Percentiles rank a stretch among this genome's conserved stretches.
Evolutionary conservation across 768 basidiomycete genomes (phyloP).

Genomic region (Trametes meyenii): DNA sequence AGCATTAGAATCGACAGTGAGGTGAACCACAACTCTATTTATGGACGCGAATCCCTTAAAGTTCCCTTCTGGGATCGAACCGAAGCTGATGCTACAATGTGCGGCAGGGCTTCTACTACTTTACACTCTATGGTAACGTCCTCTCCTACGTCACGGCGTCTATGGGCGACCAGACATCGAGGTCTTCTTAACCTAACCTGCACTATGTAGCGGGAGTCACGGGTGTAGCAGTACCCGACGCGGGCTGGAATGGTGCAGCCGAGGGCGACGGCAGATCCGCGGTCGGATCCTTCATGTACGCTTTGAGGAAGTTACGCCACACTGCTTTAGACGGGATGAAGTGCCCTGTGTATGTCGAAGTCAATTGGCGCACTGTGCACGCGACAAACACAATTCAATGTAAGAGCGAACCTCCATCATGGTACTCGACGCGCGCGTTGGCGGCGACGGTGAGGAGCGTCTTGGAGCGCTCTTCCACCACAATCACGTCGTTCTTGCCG

Average conservation of each 20-base stretch:
- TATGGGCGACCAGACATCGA: not conserved
- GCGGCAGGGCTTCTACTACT: no score
- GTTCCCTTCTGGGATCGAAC: no score
- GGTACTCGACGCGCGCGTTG: constrained; percentile 68
- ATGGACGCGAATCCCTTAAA: no score
- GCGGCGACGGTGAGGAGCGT: constrained; percentile 55
- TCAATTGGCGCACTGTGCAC: not conserved
- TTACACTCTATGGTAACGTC: no score
- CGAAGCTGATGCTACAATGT: no score
- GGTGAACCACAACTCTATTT: not conserved
- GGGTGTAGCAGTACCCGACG: constrained; percentile 55
- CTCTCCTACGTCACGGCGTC: no score
- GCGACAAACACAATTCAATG: not conserved
- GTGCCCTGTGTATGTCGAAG: constrained; percentile 54
- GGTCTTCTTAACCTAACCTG: not conserved
- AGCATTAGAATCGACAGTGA: not conserved
- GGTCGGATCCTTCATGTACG: constrained; percentile 60
- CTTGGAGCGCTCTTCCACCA: constrained; percentile 67
- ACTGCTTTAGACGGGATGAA: constrained; percentile 78
- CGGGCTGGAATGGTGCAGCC: constrained; percentile 38
- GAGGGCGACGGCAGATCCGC: constrained; percentile 50
- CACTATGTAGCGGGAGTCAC: constrained; percentile 16
- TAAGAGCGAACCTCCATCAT: constrained; percentile 71
- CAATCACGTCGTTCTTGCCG: constrained; percentile 77
- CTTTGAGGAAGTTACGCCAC: constrained; percentile 76